phyloP scores from a whole-genome alignment of 228 moss, liverwort and hornwort genomes.

The Sphagnum magellanicum region DNA sequence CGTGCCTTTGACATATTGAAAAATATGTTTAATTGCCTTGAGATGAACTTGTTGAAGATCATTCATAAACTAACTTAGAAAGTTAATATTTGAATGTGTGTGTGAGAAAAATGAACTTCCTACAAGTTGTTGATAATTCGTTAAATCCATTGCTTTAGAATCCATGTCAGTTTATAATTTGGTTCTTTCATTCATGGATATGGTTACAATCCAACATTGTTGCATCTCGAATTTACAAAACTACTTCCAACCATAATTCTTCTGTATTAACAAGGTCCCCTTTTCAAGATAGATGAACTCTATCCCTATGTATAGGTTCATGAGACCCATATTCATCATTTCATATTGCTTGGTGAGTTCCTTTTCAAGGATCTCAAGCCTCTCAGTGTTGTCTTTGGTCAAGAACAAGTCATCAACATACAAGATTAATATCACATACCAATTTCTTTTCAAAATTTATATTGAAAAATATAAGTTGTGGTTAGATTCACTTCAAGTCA shows the following conservation, averaged over 20 bases:
- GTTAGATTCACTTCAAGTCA: neutral
- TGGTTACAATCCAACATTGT: neutral
- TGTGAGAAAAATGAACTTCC: neutral
- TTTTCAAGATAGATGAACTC: neutral
- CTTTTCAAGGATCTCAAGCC: neutral
- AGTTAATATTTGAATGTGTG: neutral
- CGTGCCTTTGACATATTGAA: neutral
- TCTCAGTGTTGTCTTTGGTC: neutral
- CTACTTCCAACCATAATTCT: neutral
- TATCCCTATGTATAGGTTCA: neutral
- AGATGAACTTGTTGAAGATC: neutral
- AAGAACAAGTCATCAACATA: slow-evolving; percentile 1
- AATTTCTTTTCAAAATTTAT: neutral
- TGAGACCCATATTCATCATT: neutral
- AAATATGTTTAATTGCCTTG: neutral
- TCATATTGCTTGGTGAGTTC: neutral
- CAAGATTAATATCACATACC: neutral
- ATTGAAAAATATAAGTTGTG: neutral
- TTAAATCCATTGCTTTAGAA: neutral
- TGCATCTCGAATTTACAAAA: neutral
- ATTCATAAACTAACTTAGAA: neutral
- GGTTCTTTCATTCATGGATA: neutral
- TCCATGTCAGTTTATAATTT: neutral
- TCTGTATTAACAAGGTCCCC: neutral
- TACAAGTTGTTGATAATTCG: neutral